Base-by-base conservation (phyloP, 192 early-diverging fungal species). In the Oehlia diaphana region DNA sequence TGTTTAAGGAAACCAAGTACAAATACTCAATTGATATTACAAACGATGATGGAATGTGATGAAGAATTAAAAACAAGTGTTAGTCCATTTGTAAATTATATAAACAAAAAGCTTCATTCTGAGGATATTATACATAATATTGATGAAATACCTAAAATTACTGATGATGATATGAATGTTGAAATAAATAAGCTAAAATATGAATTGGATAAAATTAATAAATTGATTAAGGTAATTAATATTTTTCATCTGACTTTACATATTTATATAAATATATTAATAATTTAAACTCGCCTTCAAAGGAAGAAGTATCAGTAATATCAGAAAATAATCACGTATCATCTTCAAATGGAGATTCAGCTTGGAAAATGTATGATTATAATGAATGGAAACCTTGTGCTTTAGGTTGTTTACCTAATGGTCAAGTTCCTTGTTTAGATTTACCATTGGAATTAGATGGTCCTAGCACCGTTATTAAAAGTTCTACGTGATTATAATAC, bases 1-100 rank as follows among this genome's bases (percentile, higher is more conserved):
- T 91, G 90, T 68, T 81, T 92, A 73, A 84, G 86, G n/a, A 90
- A 83, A 74, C 89, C 89, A 12, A 87, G 87, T 72, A 82, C 84
- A 63, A 91, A 90, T 63, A 84, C 86, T 7, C 80, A 80, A 21
- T 13, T 74, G 19, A 61, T 87, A 49, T 82, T 87, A 19, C 50
- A 79, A 61, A 21, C 76, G 9, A 63, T 83, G 37, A 50, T 61
- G n/a, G 61, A 82, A 16, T 16, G 39, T 28, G 73, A 87, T 63
- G 39, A 47, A 10, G 74, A 77, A 13, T 63, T 85, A 8, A 72
- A 49, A 42, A 37, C 23, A 73, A 63, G 31, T 26, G 44, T 83
- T 23, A 44, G 50, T 13, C 84, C 86, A 4, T 87, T 87, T 58
- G 31, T 85, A 26, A 44, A 58, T 26, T 87, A 83, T 68, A 83